Conservation (phyloP, 257 asterid species). For the Nicotiana obtusifolia region DNA sequence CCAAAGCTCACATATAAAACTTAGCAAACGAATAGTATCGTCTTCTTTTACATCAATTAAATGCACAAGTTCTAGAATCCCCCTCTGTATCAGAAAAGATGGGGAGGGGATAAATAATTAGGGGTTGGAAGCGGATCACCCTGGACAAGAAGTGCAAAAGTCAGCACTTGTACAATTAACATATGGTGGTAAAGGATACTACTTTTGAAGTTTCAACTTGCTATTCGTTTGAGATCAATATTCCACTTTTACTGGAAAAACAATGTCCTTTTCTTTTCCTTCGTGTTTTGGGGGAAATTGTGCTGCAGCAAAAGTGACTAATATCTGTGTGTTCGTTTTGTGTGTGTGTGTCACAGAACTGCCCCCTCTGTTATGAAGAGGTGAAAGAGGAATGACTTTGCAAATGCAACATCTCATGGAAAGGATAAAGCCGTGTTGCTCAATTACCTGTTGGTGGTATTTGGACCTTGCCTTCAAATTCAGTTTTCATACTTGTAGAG, state of each 20-base stretch:
- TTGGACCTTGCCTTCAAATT: not conserved
- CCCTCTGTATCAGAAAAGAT: not conserved
- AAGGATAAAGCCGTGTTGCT: not conserved
- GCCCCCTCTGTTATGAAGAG: constrained; percentile 80
- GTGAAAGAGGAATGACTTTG: constrained; percentile 48
- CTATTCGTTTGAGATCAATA: not conserved
- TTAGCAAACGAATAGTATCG: not conserved
- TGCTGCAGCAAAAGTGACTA: not conserved
- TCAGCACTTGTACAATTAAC: not conserved
- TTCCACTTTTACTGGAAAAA: not conserved
- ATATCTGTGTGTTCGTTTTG: not conserved
- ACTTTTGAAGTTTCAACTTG: not conserved
- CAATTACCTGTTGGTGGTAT: not conserved
- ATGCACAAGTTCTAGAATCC: not conserved
- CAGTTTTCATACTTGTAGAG: not conserved
- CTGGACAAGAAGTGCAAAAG: not conserved
- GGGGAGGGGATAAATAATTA: not conserved
- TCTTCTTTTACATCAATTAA: not conserved
- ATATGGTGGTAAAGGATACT: not conserved
- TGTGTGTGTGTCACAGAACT: constrained; percentile 44
- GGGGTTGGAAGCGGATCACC: not conserved
- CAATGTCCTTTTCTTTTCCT: not conserved
- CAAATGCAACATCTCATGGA: not conserved
- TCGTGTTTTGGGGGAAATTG: not conserved
- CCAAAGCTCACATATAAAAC: not conserved